Base-by-base conservation (phyloP, 257 asterid genomes). In the Asclepias syriaca region DNA sequence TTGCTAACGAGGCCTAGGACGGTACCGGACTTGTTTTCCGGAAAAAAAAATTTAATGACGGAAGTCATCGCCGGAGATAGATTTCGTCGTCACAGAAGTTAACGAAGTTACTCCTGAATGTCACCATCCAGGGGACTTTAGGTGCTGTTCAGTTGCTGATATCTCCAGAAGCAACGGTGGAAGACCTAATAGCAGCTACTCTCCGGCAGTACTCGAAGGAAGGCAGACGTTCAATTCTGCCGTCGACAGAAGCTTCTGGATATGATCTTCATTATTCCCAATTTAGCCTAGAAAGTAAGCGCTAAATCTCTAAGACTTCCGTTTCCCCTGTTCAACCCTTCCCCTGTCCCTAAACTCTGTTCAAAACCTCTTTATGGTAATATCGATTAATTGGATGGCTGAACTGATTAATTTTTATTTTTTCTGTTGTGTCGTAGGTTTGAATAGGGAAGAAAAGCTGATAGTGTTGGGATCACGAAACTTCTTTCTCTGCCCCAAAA, bases 241-340 rank as follows among this genome's bases (percentile, higher is more conserved):
- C 74, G 6, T 73, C 90, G 4, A 27, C 54, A 16, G 79, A 77
- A 56, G 84, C 88, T 3, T 66, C 79, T 1, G 86, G 77, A 21
- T 90, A 81, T 72, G 96, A 83, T 73, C 97, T 93, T 75, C 98
- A 93, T 80, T 93, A 93, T 80, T 90, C 98, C 4, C 98, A 93
- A 68, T 93, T 93, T 78, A 86, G 98, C 83, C 76, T 93, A 68
- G 96, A 90, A 76, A 86, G 98, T 90, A 83, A 82, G 91, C 21
- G 3, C 34, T 56, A 7, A 69, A 65, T 81, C 72, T 45, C 72
- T 45, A 55, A 70, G 37, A 77, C 79, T 46, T 73, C 19, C 8
- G 2, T 27, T 77, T 54, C 24, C 11, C 21, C 61, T 22, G 53
- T 5, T 8, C 1, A 29, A 29, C 8, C 0, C 18, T 13, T 58